Percentiles rank a stretch among this genome's conserved stretches.
These are phyloP conservation scores for Artemisia tridentata DNA, from an alignment of 129 eudicot species.

Conservation along the genomic window DNA sequence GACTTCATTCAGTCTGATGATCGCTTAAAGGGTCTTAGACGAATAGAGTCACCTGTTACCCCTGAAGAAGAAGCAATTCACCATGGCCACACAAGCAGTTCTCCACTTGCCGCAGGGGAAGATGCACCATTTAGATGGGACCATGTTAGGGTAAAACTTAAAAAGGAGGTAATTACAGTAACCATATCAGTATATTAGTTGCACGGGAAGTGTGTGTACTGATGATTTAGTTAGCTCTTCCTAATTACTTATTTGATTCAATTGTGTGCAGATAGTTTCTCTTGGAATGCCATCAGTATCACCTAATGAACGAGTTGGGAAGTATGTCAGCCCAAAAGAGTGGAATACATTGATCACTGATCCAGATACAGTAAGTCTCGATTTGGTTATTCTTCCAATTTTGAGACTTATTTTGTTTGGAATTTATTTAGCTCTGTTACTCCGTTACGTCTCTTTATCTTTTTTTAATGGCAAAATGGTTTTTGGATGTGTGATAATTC, in stretches of 20 bases:
- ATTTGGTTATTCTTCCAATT: neutral
- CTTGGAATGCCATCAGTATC: slow-evolving; percentile 94
- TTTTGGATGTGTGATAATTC: neutral
- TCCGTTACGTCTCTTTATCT: neutral
- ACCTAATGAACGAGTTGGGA: slow-evolving; percentile 85
- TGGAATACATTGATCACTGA: slow-evolving; percentile 84
- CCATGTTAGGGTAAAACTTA: slow-evolving; percentile 94
- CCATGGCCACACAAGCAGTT: slow-evolving; percentile 84
- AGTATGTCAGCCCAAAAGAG: slow-evolving; percentile 72
- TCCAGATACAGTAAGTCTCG: slow-evolving; percentile 68
- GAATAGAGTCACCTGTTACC: slow-evolving; percentile 86
- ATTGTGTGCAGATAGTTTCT: slow-evolving; percentile 71
- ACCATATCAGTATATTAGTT: neutral
- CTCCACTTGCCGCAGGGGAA: slow-evolving; percentile 97
- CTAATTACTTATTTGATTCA: neutral
- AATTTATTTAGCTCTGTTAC: neutral
- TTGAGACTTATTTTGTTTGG: neutral
- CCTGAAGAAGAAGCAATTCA: slow-evolving; percentile 99
- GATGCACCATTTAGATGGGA: slow-evolving; percentile 99
- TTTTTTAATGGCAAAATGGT: neutral
- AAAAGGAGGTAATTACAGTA: slow-evolving; percentile 67
- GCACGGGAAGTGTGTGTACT: slow-evolving; percentile 8
- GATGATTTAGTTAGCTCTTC: neutral
- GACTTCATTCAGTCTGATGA: slow-evolving; percentile 72
- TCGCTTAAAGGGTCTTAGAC: slow-evolving; percentile 79